These are phyloP conservation scores for Rhizopogon vesiculosus DNA, from an alignment of 768 basidiomycete genomes.

Conservation along the genomic window DNA sequence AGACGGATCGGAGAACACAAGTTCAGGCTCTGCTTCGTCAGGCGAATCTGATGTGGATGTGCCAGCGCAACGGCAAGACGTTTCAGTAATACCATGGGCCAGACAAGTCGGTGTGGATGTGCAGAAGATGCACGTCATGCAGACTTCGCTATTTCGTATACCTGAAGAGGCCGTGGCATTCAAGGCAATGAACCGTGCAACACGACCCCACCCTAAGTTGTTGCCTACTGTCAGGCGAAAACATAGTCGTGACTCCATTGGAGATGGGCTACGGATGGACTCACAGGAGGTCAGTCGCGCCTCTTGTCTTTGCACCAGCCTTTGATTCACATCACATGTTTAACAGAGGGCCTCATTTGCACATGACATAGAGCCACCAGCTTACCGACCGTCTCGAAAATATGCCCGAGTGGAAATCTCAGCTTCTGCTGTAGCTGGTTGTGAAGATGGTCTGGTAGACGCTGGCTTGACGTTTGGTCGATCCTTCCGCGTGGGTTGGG, in stretches of 20 bases:
- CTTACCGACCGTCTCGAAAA: constrained; percentile 74
- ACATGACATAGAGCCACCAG: constrained; percentile 59
- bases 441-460: constrained; percentile 68
- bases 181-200: constrained; percentile 44
- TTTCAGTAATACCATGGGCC: constrained; percentile 65
- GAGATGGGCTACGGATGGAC: constrained; percentile 58
- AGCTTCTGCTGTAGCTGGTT: constrained; percentile 58
- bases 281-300: constrained; percentile 50
- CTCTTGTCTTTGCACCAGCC: constrained; percentile 2
- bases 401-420: constrained; percentile 70
- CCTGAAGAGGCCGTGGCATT: constrained; percentile 70
- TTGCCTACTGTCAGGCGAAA: constrained; percentile 49
- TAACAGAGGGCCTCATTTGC: constrained; percentile 76
- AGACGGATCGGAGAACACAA: constrained; percentile 36
- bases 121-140: constrained; percentile 92
- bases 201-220: constrained; percentile 30
- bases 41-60: constrained; percentile 17
- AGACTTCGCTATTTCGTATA: constrained; percentile 77
- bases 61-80: constrained; percentile 29
- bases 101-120: constrained; percentile 74
- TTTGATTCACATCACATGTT: neutral
- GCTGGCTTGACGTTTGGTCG: constrained; percentile 83
- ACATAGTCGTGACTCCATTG: constrained; percentile 76
- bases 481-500: constrained; percentile 90
- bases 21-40: constrained; percentile 26